These are phyloP conservation scores for Marchantia paleacea DNA, from an alignment of 225 moss, liverwort and hornwort genomes.

Conservation along the genomic window DNA sequence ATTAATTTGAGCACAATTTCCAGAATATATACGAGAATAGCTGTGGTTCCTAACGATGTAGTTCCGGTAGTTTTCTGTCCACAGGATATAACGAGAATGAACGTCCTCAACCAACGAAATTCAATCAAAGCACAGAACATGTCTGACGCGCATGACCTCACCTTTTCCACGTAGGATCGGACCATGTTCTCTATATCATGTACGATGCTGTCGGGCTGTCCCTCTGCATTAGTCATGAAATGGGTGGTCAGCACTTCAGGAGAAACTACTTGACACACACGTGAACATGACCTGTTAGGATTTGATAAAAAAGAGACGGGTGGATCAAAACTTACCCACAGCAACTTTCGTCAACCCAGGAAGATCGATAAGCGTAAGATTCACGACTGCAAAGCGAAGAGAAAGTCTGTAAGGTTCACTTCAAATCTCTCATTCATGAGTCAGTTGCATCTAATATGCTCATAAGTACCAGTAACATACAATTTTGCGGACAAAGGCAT, in stretches of 20 bases:
- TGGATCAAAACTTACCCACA: slow-evolving; percentile 47
- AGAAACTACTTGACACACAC: neutral
- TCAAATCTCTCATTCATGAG: no score
- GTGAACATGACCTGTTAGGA: neutral
- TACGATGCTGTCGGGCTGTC: slow-evolving; percentile 88
- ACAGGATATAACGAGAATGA: no score
- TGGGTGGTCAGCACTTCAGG: neutral
- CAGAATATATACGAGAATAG: no score
- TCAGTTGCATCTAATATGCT: no score
- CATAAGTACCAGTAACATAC: no score
- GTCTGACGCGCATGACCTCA: neutral
- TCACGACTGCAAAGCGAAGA: slow-evolving; percentile 54
- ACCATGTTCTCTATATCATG: slow-evolving; percentile 84
- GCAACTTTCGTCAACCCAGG: slow-evolving; percentile 91
- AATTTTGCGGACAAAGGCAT: no score
- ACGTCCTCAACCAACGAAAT: no score
- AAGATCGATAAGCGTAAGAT: slow-evolving; percentile 83
- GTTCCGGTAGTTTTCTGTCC: no score
- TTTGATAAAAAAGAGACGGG: neutral
- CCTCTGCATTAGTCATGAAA: slow-evolving; percentile 41
- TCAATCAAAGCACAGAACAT: no score
- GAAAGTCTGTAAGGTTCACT: no score
- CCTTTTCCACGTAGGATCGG: slow-evolving; percentile 70
- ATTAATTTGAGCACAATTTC: no score
- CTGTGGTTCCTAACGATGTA: no score